Percentiles rank a stretch among this genome's conserved stretches.
Evolutionary conservation across 1,139 yeast genomes (phyloP).

Genomic region (Saccharomyces hybrid): DNA sequence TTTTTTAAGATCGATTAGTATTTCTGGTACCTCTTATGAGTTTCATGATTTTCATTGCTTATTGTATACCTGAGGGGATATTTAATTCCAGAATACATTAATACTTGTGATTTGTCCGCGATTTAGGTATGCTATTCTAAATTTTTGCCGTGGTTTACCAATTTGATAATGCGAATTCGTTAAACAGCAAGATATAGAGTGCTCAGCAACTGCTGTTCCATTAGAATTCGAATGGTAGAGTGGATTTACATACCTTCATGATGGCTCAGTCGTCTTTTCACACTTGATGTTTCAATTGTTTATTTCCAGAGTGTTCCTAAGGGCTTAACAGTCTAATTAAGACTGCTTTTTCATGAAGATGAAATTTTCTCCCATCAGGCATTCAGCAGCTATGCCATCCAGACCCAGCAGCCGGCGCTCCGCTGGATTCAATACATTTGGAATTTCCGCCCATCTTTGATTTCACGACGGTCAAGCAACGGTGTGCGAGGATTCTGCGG

Average conservation of each 20-base stretch:
- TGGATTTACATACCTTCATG: background rate
- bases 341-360: background rate
- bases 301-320: background rate
- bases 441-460: background rate
- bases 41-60: too few species aligned
- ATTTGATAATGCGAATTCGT: too few species aligned
- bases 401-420: background rate
- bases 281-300: background rate
- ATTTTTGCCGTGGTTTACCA: background rate
- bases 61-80: too few species aligned
- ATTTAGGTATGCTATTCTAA: slow-evolving; percentile 36
- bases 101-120: too few species aligned
- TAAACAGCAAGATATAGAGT: background rate
- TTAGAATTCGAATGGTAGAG: background rate
- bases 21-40: too few species aligned
- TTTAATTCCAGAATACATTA: too few species aligned
- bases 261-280: background rate
- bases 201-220: background rate
- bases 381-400: background rate
- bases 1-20: background rate
- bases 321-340: background rate
- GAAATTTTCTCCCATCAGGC: background rate
- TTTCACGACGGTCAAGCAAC: background rate
- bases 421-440: background rate
- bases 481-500: too few species aligned